These are phyloP conservation scores for Aspergillus hortae DNA, from an alignment of 2,329 filamentous ascomycete species.

Conservation along the genomic window DNA sequence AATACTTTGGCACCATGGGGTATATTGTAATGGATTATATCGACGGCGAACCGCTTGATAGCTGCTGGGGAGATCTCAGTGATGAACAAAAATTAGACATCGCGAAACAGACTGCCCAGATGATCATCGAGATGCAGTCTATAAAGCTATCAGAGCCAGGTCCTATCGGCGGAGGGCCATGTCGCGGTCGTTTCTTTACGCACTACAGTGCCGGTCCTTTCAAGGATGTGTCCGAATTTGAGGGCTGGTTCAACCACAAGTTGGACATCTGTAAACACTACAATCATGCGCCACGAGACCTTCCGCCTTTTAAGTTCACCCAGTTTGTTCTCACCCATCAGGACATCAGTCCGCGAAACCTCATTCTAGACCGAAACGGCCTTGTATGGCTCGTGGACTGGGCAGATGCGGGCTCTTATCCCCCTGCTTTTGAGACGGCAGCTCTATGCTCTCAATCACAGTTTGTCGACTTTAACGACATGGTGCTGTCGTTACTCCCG, in stretches of 20 bases:
- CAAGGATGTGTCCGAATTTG: conserved; percentile 12
- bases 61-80: conserved; percentile 19
- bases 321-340: too few relatives aligned
- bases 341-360: too few relatives aligned
- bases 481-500: conserved; percentile 16
- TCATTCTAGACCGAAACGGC: too few relatives aligned
- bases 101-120: conserved; percentile 15
- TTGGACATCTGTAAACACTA: conserved; percentile 6
- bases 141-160: conserved; percentile 13
- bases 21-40: conserved; percentile 30
- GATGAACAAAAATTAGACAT: conserved; percentile 12
- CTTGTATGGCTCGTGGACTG: too few relatives aligned
- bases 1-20: conserved; percentile 9
- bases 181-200: conserved; percentile 17
- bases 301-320: too few relatives aligned
- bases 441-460: conserved; percentile 10
- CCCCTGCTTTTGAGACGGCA: too few relatives aligned
- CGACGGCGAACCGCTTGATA: conserved; percentile 20
- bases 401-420: too few relatives aligned
- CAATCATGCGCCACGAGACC: too few relatives aligned
- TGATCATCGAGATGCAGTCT: conserved; percentile 22
- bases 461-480: conserved; percentile 20
- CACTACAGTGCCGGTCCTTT: conserved; percentile 23
- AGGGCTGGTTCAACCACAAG: conserved; percentile 27
- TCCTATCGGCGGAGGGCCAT: conserved; percentile 9